Percentiles rank a stretch among this genome's conserved stretches.
These are phyloP conservation scores for Puccinia coronata DNA, from an alignment of 1,284 basidiomycete species.

Conservation along the genomic window DNA sequence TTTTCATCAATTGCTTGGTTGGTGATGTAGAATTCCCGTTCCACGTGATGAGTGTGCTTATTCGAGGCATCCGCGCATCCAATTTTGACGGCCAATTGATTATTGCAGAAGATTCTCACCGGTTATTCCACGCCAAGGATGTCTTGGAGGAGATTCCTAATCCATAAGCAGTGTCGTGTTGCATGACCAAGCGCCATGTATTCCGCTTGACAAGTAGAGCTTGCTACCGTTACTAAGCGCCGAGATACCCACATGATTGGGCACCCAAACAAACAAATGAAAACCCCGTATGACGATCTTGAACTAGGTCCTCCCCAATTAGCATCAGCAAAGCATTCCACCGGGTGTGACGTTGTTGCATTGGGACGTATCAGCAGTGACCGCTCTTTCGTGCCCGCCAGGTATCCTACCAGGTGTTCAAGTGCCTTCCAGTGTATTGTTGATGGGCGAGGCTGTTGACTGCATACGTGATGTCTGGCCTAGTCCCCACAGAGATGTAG, in stretches of 20 bases:
- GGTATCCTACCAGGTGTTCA: too few species aligned
- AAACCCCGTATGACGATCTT: constrained; percentile 3
- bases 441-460: too few species aligned
- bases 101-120: not conserved
- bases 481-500: constrained; percentile 8
- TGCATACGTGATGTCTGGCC: constrained; percentile 11
- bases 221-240: too few species aligned
- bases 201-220: too few species aligned
- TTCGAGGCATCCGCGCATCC: not conserved
- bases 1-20: not conserved
- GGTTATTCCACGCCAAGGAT: not conserved
- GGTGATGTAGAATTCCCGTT: constrained; percentile 20
- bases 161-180: not conserved
- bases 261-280: not conserved
- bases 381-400: not conserved
- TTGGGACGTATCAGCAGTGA: not conserved
- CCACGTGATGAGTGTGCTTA: not conserved
- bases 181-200: not conserved
- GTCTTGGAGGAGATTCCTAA: constrained; percentile 3
- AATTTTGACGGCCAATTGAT: not conserved
- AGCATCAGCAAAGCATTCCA: constrained; percentile 4
- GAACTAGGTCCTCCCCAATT: constrained; percentile 14
- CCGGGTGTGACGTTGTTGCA: not conserved
- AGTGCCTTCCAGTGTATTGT: too few species aligned
- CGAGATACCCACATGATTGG: not conserved